phyloP scores from a whole-genome alignment of 257 asterid genomes.

The Solanum raphanifolium region DNA sequence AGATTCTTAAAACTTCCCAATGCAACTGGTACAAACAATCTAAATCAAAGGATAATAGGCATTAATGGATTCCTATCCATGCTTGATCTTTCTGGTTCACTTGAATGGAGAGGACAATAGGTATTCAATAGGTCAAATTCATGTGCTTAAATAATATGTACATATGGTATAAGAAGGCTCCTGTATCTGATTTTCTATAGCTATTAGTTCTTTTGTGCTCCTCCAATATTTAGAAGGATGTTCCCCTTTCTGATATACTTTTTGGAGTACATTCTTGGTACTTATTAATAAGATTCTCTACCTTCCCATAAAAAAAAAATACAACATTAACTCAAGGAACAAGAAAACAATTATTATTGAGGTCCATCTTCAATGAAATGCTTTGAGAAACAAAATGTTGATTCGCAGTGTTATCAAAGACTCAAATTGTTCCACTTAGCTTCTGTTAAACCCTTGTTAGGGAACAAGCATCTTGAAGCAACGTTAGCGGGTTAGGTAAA shows the following conservation, averaged over 20 bases:
- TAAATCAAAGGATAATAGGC: neutral
- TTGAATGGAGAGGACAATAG: neutral
- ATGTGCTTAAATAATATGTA: neutral
- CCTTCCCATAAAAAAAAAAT: neutral
- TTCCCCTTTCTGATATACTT: neutral
- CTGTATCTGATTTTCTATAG: neutral
- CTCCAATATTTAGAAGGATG: neutral
- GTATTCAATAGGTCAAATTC: neutral
- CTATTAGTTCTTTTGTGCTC: neutral
- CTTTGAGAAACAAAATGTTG: neutral
- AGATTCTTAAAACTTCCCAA: neutral
- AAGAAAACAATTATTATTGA: too few species aligned
- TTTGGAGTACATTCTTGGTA: neutral
- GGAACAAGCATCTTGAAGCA: neutral
- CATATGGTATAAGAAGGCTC: neutral
- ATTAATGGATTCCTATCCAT: neutral
- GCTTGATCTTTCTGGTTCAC: neutral
- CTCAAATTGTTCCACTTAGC: neutral
- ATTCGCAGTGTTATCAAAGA: neutral
- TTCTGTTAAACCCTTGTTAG: neutral
- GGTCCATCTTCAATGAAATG: neutral
- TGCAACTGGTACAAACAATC: neutral
- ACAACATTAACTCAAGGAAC: neutral
- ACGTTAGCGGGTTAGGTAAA: neutral
- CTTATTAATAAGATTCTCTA: neutral